Evolutionary conservation across 441 rosid species (phyloP), one percentile per base, ranked within the genome.

Genomic region (Erodium moschatum): DNA sequence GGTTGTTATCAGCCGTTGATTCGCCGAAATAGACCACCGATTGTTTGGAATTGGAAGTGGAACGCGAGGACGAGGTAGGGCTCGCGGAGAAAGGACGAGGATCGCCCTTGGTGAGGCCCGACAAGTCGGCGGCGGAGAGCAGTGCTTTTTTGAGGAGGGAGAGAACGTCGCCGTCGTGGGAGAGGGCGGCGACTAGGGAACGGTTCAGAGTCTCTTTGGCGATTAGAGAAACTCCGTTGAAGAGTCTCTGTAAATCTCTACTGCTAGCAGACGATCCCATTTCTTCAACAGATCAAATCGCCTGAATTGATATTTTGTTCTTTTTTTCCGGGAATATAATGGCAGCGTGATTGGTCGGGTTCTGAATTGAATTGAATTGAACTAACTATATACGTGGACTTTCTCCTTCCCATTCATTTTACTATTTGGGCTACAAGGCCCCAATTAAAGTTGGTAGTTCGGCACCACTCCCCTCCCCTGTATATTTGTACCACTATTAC

Each of bases 41-140:
- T 68, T 84, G 91, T 67, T 80, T 83, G 15, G 86, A 80, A 15
- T 8, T 6, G 61, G 61, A 54, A 6, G 19, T 1, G 5, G 61
- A 54, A 11, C 50, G 12, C 8, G 61, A 54, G n/a, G 7, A 1
- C 3, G 61, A 54, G 61, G 15, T 68, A 73, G 84, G 84, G n/a
- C 56, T 72, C 1, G 97, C 75, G n/a, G 58, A 3, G 58, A 81
- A 78, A 69, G 83, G 77, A 60, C 80, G 92, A 58, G 79, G 83
- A 65, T 79, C 84, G 21, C 97, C 96, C 69, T 78, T 85, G 18
- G 95, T 87, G 35, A 93, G 85, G 46, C 96, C 95, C 13, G 89
- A 75, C 7, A 89, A 42, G 67, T 93, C 96, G 68, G 95, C 87
- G 76, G 87, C 87, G 19, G 92, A 78, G 33, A 88, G 84, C 7